These are phyloP conservation scores for Hypholoma sublateritium DNA, from an alignment of 768 basidiomycete species.

Conservation along the genomic window DNA sequence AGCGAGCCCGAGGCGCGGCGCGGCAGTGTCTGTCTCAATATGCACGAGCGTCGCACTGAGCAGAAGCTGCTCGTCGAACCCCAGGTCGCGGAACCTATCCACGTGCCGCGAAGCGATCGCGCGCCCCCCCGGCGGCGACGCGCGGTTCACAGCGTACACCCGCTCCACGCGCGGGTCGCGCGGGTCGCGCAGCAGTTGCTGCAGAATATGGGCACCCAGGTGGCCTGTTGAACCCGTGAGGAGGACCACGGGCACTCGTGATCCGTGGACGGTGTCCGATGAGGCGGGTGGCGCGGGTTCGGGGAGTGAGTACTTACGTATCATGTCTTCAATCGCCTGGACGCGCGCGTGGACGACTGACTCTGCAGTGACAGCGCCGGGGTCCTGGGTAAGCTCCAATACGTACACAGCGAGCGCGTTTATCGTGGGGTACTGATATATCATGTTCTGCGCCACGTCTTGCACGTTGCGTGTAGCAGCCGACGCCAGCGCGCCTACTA, in stretches of 20 bases:
- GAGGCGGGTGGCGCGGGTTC: not conserved
- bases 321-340: not conserved
- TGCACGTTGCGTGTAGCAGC: not conserved
- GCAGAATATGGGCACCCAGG: conserved; percentile 1
- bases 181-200: not conserved
- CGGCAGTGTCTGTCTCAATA: not conserved
- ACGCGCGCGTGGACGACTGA: not conserved
- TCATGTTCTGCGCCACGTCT: not conserved
- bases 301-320: not conserved
- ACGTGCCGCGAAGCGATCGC: not conserved
- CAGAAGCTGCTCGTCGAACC: not conserved
- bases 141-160: not conserved
- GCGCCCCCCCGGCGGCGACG: not conserved
- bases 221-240: conserved; percentile 7
- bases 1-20: not conserved
- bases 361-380: too few relatives aligned
- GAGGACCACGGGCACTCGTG: not conserved
- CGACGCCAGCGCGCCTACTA: not conserved
- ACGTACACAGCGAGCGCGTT: not conserved
- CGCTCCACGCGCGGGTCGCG: not conserved
- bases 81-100: not conserved
- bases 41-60: not conserved
- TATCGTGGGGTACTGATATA: not conserved
- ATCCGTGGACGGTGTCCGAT: too few relatives aligned
- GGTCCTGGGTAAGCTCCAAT: not conserved